A percentile compares a stretch with the other conserved stretches of the same genome.
Conservation (phyloP, 1,284 basidiomycete genomes). For the Microbotryum silenes-acaulis region DNA sequence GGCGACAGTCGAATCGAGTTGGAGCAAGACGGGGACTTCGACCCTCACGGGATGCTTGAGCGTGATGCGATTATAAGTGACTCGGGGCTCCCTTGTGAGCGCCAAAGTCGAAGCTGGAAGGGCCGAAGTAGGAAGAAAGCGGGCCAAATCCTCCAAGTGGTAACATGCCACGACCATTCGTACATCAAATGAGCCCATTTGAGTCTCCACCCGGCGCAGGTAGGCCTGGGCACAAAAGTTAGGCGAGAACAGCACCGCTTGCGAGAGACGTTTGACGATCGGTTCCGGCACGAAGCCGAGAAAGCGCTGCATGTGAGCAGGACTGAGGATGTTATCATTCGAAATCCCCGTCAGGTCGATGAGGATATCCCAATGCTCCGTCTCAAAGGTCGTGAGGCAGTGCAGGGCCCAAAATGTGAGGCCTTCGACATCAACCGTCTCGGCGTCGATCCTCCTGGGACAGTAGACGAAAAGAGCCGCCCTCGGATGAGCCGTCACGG, state of each 20-base stretch:
- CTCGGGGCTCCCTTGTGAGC: conserved; percentile 5
- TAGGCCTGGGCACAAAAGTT: conserved; percentile 18
- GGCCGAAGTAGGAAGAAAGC: conserved; percentile 1
- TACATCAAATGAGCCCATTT: background rate
- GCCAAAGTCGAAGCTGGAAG: conserved; percentile 5
- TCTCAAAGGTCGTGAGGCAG: conserved; percentile 45
- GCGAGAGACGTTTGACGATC: conserved; percentile 4
- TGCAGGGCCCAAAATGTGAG: conserved; percentile 23
- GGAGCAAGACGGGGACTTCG: conserved; percentile 24
- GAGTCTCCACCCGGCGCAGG: background rate
- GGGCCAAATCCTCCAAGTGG: conserved; percentile 14
- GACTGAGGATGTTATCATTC: background rate
- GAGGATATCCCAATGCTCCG: conserved; percentile 23
- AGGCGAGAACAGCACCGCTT: conserved; percentile 16
- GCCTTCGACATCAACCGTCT: conserved; percentile 69
- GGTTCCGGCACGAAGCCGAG: conserved; percentile 9
- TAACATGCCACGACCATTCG: conserved; percentile 6
- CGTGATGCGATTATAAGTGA: conserved; percentile 19
- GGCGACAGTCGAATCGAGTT: conserved; percentile 17
- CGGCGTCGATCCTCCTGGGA: conserved; percentile 58
- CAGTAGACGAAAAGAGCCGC: conserved; percentile 45
- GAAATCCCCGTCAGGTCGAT: conserved; percentile 28
- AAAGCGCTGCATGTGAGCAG: conserved; percentile 17
- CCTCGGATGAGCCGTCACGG: conserved; percentile 41
- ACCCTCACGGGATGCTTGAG: conserved; percentile 23